Base-by-base conservation (phyloP, 352 stramenopile species). In the Phytophthora quininea region DNA sequence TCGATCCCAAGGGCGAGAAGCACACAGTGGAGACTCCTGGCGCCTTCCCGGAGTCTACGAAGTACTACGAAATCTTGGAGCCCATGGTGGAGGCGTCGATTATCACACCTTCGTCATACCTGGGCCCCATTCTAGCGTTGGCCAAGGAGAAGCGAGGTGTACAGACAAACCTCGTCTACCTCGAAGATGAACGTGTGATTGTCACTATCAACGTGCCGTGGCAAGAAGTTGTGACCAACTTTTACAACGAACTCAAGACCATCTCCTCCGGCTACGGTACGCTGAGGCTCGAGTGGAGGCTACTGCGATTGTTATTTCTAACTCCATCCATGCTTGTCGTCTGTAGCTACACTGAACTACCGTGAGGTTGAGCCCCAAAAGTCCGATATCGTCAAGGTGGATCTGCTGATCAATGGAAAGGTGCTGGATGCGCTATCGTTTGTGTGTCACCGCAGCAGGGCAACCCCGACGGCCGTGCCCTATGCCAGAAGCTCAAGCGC, bases 221-320 rank as follows among this genome's bases (percentile, higher is more conserved):
- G 97, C 95, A 98, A 53, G 97, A 99, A 82, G 97, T 99, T 11
- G 98, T 99, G 52, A 99, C 89, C 29, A 98, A 99, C 76, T 99
- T 99, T 58, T 99, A 99, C 79, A 98, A 99, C 74, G 88, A 98
- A 55, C 78, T 99, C 47, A 99, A 99, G 82, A 98, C 89, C 32
- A 86, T 97, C 5, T 98, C 96, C 7, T 95, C 90, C 2, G 97
- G 98, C 30, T 99, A 98, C 68, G 98, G 97, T 76, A 87, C 66
- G 69, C 62, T 32, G 33, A 4, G 58, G 14, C 35, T 33, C 55
- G 15, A 40, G 12, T 46, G 6, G 10, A 40, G 10, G 6, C 10
- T 40, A 11, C 19, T 27, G 27, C 12, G 10, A 2, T 37, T 29
- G 31, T 43, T 12, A 58, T 10, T 53, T 52, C 61, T 40, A 48